These are phyloP conservation scores for Aureobasidium sp. DNA, from an alignment of 2,329 filamentous ascomycete genomes.

Conservation along the genomic window DNA sequence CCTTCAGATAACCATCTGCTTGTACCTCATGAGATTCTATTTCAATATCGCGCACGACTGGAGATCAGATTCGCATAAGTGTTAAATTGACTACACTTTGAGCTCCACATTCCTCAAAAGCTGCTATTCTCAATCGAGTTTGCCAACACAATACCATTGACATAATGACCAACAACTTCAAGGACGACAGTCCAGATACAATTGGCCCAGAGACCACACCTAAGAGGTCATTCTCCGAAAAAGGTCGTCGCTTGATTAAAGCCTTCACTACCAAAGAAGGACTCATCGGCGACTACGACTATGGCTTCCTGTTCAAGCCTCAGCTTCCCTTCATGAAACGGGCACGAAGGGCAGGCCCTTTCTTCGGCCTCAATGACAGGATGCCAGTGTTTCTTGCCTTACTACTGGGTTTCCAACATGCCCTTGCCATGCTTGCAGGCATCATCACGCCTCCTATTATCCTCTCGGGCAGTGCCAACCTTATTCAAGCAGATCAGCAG, in stretches of 20 bases:
- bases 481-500: slow-evolving; percentile 55
- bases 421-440: slow-evolving; percentile 61
- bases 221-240: slow-evolving; percentile 37
- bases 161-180: slow-evolving; percentile 21
- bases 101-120: neutral
- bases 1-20: neutral
- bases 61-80: slow-evolving; percentile 18
- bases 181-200: slow-evolving; percentile 38
- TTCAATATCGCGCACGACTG: slow-evolving; percentile 24
- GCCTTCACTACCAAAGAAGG: slow-evolving; percentile 56
- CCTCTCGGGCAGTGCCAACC: slow-evolving; percentile 59
- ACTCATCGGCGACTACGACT: slow-evolving; percentile 80
- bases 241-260: slow-evolving; percentile 34
- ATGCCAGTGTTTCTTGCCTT: slow-evolving; percentile 70
- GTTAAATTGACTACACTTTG: neutral
- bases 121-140: neutral
- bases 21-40: slow-evolving; percentile 20
- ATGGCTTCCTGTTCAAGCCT: slow-evolving; percentile 75
- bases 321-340: slow-evolving; percentile 77
- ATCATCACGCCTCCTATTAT: slow-evolving; percentile 75
- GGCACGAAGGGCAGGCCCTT: slow-evolving; percentile 55
- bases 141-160: neutral
- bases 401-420: slow-evolving; percentile 71
- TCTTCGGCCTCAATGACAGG: slow-evolving; percentile 74
- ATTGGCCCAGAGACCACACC: slow-evolving; percentile 38